phyloP scores from a whole-genome alignment of 2,329 filamentous ascomycete genomes.

The Cladosporium oxysporum region DNA sequence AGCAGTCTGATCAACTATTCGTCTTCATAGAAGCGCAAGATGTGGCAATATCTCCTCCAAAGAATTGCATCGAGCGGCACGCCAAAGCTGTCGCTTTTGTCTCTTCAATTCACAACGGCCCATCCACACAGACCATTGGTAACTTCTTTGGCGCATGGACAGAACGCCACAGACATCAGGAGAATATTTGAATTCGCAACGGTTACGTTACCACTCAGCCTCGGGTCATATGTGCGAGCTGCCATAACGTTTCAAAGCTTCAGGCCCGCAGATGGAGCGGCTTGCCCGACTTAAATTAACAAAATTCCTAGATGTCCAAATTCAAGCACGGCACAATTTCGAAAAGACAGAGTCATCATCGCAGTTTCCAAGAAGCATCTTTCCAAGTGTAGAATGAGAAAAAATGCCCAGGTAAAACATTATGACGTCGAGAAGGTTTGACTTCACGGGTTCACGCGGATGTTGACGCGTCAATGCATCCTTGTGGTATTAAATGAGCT shows the following conservation, averaged over 20 bases:
- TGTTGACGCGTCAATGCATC: neutral
- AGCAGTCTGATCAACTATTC: too few relatives aligned
- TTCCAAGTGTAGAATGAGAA: neutral
- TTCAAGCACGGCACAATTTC: neutral
- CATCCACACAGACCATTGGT: neutral
- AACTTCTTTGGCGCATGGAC: neutral
- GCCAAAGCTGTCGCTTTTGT: neutral
- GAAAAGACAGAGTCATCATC: neutral
- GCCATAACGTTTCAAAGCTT: neutral
- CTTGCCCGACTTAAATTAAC: too few relatives aligned
- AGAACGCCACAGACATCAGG: neutral
- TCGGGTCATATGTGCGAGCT: neutral
- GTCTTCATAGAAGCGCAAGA: neutral
- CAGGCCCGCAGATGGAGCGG: neutral
- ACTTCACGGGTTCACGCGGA: slow-evolving; percentile 3
- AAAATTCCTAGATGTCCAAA: too few relatives aligned
- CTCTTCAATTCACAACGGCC: neutral
- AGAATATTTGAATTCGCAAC: neutral
- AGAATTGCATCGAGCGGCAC: neutral
- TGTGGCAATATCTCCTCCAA: neutral
- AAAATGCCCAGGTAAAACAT: neutral
- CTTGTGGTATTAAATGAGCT: neutral
- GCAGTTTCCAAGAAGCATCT: neutral
- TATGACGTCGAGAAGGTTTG: slow-evolving; percentile 10
- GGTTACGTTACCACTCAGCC: neutral